Conservation (phyloP, 2,329 filamentous ascomycete species). For the Aschersonia sp. region DNA sequence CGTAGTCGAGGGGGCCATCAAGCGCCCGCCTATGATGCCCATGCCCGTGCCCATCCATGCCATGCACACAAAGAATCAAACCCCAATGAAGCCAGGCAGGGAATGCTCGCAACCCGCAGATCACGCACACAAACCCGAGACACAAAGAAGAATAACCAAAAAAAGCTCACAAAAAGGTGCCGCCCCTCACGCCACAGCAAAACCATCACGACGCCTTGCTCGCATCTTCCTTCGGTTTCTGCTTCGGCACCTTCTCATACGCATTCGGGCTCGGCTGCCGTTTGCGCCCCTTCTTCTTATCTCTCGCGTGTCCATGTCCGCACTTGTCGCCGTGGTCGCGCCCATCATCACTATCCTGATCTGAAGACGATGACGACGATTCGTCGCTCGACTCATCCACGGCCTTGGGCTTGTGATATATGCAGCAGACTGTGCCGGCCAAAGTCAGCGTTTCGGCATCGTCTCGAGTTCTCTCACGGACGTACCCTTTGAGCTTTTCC, state of each 20-base stretch:
- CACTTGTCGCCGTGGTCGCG: conserved; percentile 18
- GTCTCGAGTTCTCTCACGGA: not conserved
- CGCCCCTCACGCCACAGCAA: not conserved
- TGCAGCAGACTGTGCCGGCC: conserved; percentile 70
- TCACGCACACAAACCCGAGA: not conserved
- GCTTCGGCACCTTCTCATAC: conserved; percentile 58
- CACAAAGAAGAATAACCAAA: not conserved
- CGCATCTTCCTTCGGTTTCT: conserved; percentile 16
- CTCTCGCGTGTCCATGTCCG: conserved; percentile 15
- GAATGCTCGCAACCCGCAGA: not conserved
- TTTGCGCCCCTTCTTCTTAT: conserved; percentile 22
- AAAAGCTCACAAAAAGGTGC: not conserved
- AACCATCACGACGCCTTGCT: not conserved
- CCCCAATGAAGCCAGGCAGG: no score
- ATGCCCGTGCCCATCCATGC: no score
- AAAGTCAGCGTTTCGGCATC: not conserved
- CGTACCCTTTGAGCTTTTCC: conserved; percentile 85
- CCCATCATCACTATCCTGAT: conserved; percentile 32
- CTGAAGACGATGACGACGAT: conserved; percentile 36
- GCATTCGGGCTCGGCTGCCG: conserved; percentile 59
- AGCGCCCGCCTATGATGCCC: no score
- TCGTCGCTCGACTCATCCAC: conserved; percentile 72
- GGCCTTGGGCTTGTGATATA: conserved; percentile 77
- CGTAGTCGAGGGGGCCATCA: no score
- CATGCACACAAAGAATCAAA: not conserved